phyloP scores from a whole-genome alignment of 768 basidiomycete genomes.

The Mycena rosella region DNA sequence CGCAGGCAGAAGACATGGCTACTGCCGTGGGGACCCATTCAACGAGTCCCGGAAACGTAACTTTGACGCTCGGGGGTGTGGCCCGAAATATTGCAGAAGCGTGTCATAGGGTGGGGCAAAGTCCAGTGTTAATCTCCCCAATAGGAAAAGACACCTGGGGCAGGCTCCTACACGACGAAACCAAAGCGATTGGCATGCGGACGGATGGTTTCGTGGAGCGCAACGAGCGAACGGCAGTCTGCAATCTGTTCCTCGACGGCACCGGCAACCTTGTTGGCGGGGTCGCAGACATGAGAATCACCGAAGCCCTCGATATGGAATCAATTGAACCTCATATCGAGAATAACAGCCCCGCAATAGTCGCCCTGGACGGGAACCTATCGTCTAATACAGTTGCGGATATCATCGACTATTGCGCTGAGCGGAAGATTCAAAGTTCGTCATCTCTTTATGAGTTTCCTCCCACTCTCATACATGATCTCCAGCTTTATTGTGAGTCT shows the following conservation, averaged over 20 bases:
- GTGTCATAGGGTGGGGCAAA: constrained; percentile 72
- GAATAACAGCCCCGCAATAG: constrained; percentile 63
- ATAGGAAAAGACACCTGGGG: constrained; percentile 87
- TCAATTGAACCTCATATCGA: constrained; percentile 58
- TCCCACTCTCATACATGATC: constrained; percentile 17
- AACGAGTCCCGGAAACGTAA: constrained; percentile 84
- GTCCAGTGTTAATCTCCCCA: constrained; percentile 78
- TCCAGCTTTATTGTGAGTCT: constrained; percentile 81
- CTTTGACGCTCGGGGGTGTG: constrained; percentile 87
- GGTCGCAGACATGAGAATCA: constrained; percentile 91
- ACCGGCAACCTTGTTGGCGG: constrained; percentile 83
- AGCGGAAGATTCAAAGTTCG: constrained; percentile 67
- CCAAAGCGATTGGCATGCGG: constrained; percentile 76
- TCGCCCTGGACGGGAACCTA: constrained; percentile 86
- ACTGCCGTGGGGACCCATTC: constrained; percentile 63
- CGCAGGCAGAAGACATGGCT: constrained; percentile 55
- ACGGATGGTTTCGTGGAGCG: constrained; percentile 75
- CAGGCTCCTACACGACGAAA: constrained; percentile 69
- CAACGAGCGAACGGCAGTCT: constrained; percentile 76
- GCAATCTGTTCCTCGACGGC: constrained; percentile 85
- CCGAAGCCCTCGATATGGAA: constrained; percentile 46
- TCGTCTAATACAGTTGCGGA: constrained; percentile 63
- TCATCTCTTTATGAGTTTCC: constrained; percentile 18
- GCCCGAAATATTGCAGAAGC: constrained; percentile 97
- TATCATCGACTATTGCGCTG: constrained; percentile 65